These are phyloP conservation scores for Jamesozyma spencerorum DNA, from an alignment of 805 yeast genomes.

Conservation along the genomic window DNA sequence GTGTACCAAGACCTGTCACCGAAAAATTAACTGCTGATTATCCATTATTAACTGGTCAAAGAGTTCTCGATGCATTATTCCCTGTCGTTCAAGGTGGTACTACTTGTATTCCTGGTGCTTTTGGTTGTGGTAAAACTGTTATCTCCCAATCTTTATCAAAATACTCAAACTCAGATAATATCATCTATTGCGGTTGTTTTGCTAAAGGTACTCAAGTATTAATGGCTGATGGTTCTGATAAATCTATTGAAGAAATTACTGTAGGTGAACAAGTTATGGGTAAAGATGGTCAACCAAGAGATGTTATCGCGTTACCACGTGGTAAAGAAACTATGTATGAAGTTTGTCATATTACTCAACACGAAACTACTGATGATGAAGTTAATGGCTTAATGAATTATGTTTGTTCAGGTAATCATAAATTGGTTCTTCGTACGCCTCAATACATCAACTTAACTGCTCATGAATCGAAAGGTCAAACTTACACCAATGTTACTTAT, in stretches of 20 bases:
- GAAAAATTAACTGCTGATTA: conserved; percentile 87
- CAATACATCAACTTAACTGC: background rate
- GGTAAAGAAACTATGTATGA: conserved; percentile 37
- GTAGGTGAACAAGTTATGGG: conserved; percentile 39
- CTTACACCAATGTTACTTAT: conserved; percentile 19
- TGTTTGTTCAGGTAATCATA: conserved; percentile 33
- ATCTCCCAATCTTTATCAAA: conserved; percentile 95
- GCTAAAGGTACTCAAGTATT: conserved; percentile 35
- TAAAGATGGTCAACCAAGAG: conserved; percentile 35
- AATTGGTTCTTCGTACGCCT: conserved; percentile 31
- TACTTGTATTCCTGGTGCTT: conserved; percentile 99
- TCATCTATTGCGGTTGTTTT: conserved; percentile 79
- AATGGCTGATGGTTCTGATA: conserved; percentile 36
- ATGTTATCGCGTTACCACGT: conserved; percentile 38
- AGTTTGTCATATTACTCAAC: conserved; percentile 23
- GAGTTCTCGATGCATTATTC: conserved; percentile 94
- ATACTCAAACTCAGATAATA: conserved; percentile 94
- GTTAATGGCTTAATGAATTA: conserved; percentile 6
- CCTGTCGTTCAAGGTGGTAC: conserved; percentile 99
- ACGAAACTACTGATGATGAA: background rate
- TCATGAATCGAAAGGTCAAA: conserved; percentile 8
- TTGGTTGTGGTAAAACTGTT: conserved; percentile 98
- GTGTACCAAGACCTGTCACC: conserved; percentile 98
- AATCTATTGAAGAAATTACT: conserved; percentile 29
- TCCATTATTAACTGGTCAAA: conserved; percentile 96